phyloP scores from a whole-genome alignment of 2,329 filamentous ascomycete species.

The Talaromyces sp. region DNA sequence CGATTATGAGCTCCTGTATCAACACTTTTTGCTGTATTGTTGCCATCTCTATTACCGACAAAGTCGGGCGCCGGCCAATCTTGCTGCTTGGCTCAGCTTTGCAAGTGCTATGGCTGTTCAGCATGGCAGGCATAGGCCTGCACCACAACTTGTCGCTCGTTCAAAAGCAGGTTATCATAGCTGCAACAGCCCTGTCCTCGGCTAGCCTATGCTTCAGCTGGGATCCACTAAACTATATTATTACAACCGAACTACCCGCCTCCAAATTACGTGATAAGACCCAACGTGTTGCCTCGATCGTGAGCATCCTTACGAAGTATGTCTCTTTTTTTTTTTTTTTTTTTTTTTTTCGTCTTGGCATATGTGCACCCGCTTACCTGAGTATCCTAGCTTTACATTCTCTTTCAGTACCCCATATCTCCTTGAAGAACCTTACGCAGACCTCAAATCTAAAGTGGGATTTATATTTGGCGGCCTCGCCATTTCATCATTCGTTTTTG shows the following conservation, averaged over 20 bases:
- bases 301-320: slow-evolving; percentile 27
- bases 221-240: slow-evolving; percentile 31
- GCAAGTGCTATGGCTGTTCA: slow-evolving; percentile 25
- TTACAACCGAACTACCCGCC: slow-evolving; percentile 30
- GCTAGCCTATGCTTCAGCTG: slow-evolving; percentile 26
- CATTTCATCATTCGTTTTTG: slow-evolving; percentile 15
- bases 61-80: slow-evolving; percentile 11
- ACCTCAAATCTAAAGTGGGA: slow-evolving; percentile 30
- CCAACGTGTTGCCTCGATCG: slow-evolving; percentile 21
- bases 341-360: too few species aligned
- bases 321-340: not conserved
- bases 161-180: slow-evolving; percentile 25
- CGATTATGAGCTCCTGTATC: slow-evolving; percentile 35
- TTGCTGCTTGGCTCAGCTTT: slow-evolving; percentile 23
- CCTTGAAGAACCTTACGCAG: slow-evolving; percentile 29
- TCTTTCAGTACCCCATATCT: slow-evolving; percentile 36
- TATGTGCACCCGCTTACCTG: not conserved
- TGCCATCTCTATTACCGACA: slow-evolving; percentile 11
- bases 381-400: slow-evolving; percentile 16
- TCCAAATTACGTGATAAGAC: slow-evolving; percentile 25
- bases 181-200: slow-evolving; percentile 28
- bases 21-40: slow-evolving; percentile 13
- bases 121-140: slow-evolving; percentile 34
- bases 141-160: slow-evolving; percentile 9
- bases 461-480: slow-evolving; percentile 30